A percentile compares a stretch with the other conserved stretches of the same genome.
Evolutionary conservation across 2,329 filamentous ascomycete species (phyloP).

Genomic region (Rhexocercosporidium sp.): DNA sequence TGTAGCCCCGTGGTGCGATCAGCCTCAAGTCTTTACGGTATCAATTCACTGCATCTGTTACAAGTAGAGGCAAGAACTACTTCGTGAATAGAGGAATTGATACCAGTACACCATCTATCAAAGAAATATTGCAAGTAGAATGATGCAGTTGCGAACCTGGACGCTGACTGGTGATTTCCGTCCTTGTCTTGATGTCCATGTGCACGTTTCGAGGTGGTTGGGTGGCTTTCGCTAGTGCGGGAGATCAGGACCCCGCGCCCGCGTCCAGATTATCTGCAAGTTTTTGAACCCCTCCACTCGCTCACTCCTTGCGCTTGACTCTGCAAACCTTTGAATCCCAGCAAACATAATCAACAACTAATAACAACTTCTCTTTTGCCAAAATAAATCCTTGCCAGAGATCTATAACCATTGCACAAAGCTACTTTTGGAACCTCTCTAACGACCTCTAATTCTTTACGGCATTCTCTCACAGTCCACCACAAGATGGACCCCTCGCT

Average conservation of each 20-base stretch:
- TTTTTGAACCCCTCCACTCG: background rate
- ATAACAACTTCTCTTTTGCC: background rate
- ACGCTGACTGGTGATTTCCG: background rate
- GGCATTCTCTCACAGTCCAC: background rate
- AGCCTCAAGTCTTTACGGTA: background rate
- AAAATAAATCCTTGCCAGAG: background rate
- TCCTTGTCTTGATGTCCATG: background rate
- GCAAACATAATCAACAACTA: background rate
- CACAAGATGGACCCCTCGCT: slow-evolving; percentile 11
- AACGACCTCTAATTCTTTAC: background rate
- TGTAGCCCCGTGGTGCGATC: background rate
- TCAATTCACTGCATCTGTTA: background rate
- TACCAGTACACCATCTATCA: too few species aligned
- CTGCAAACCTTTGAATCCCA: background rate
- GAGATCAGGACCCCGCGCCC: background rate
- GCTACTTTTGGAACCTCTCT: background rate
- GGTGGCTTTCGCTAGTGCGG: slow-evolving; percentile 1
- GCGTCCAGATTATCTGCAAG: background rate
- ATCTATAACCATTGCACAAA: background rate
- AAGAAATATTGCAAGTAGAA: background rate
- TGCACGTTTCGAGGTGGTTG: slow-evolving; percentile 10
- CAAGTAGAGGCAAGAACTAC: background rate
- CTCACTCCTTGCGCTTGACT: background rate
- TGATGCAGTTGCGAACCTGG: background rate
- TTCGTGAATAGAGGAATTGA: too few species aligned